phyloP scores from a whole-genome alignment of 331 rosid species.

The Telfairia occidentalis region DNA sequence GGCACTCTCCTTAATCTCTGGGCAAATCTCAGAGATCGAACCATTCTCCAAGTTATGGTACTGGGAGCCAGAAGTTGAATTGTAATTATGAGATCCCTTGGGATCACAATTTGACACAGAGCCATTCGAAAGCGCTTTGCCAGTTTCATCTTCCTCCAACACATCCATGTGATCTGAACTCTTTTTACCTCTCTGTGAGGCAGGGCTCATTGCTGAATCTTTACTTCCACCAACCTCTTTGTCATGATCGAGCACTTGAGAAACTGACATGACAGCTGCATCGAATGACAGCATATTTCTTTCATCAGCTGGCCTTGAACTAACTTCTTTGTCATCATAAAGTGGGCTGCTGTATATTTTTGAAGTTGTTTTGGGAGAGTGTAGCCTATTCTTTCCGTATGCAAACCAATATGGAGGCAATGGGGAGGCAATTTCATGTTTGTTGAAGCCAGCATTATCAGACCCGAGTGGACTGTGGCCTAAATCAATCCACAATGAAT shows the following conservation, averaged over 20 bases:
- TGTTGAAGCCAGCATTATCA: conserved; percentile 36
- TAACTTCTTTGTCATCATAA: conserved; percentile 53
- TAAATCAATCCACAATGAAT: conserved; percentile 87
- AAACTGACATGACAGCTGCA: conserved; percentile 74
- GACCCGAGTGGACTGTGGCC: conserved; percentile 94
- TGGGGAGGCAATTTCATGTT: conserved; percentile 69
- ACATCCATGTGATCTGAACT: conserved; percentile 8
- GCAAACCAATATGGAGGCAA: conserved; percentile 68
- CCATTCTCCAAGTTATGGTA: conserved; percentile 52
- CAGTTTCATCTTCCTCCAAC: conserved; percentile 53
- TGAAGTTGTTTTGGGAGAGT: conserved; percentile 55
- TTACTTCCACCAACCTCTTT: conserved; percentile 63
- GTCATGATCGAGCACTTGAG: conserved; percentile 67
- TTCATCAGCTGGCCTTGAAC: conserved; percentile 35
- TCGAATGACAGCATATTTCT: conserved; percentile 67
- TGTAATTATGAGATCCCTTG: conserved; percentile 31
- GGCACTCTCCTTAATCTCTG: conserved; percentile 75
- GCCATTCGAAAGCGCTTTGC: conserved; percentile 17
- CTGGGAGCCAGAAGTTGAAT: conserved; percentile 29
- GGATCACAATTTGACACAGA: conserved; percentile 14
- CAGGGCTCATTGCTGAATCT: conserved; percentile 24
- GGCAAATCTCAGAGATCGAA: conserved; percentile 33
- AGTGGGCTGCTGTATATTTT: conserved; percentile 69
- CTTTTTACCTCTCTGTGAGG: conserved; percentile 31
- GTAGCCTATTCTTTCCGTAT: conserved; percentile 46